Conservation (phyloP, 805 yeast species). For the Candida germanica region DNA sequence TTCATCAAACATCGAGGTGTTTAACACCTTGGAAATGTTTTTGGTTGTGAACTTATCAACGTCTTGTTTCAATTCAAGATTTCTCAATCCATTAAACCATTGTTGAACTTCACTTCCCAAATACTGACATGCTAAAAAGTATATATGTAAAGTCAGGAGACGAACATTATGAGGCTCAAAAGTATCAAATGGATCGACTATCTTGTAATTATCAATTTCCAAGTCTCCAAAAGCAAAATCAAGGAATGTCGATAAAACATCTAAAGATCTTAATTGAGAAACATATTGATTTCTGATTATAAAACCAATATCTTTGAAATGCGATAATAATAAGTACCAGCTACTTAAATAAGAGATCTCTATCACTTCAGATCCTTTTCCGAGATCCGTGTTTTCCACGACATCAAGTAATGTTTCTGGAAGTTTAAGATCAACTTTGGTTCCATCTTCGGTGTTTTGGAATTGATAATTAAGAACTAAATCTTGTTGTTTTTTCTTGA, state of each 20-base stretch:
- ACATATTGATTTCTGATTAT: constrained; percentile 61
- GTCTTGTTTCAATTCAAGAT: constrained; percentile 56
- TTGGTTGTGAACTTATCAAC: constrained; percentile 62
- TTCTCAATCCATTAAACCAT: constrained; percentile 73
- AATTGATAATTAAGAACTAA: constrained; percentile 61
- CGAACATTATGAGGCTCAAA: constrained; percentile 7
- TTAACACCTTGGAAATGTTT: constrained; percentile 61
- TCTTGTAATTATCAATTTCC: constrained; percentile 34
- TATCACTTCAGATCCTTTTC: constrained; percentile 6
- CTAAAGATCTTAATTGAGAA: constrained; percentile 45
- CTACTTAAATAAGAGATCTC: constrained; percentile 52
- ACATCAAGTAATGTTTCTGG: constrained; percentile 40
- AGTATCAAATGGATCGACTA: constrained; percentile 14
- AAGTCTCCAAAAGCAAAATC: constrained; percentile 45
- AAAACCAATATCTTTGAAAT: constrained; percentile 64
- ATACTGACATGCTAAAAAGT: constrained; percentile 46
- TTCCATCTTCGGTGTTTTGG: constrained; percentile 31
- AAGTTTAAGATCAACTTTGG: constrained; percentile 25
- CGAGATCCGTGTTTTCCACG: constrained; percentile 30
- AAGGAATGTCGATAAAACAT: constrained; percentile 47
- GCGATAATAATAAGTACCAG: constrained; percentile 62
- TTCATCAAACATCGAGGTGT: constrained; percentile 52
- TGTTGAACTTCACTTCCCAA: constrained; percentile 56
- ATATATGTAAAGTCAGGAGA: constrained; percentile 46
- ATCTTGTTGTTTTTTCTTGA: constrained; percentile 52